Base-by-base conservation (phyloP, 805 yeast genomes). In the Kregervanrija pseudodelftensis region DNA sequence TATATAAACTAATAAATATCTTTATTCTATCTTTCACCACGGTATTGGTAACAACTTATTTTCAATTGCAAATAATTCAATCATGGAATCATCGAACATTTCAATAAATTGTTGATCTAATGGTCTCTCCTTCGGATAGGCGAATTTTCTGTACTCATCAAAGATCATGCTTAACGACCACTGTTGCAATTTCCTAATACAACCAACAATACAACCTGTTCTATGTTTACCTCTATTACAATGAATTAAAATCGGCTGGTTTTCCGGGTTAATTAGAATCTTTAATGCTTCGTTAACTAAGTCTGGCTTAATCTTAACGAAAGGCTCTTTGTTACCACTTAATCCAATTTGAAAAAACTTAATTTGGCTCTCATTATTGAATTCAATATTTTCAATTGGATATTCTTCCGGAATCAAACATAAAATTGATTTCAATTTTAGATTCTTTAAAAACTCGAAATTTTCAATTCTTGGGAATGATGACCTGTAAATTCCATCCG, bases 141-240 rank as follows among this genome's bases (percentile, higher is more conserved):
- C 95, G 68, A 89, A 93, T 56, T 91, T 75, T 48, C 99, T 70
- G 66, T 93, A 93, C 60, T 93, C 99, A 57, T 93, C 98, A 58
- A 93, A 89, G 14, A 91, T 93, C 79, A 91, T 85, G 2, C 96
- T 83, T 50, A 89, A 65, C 2, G 95, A 82, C 99, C 99, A 93
- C 48, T 82, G 80, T 59, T 91, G 98, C 43, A 90, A 66, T 55
- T 93, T 72, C 48, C 99, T 68, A 32, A 93, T 72, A 58, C 96
- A 91, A 2, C 99, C 99, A 30, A 93, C 90, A 12, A 93, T 70
- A 63, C 98, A 93, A 0, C 99, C 99, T 0, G 99, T 93, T 54
- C 99, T 73, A 63, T 93, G 99, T 62, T 91, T 93, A 10, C 99
- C 99, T 47, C 96, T 70, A 65, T 93, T 93, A 66, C 99, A 93